Evolutionary conservation across 202 grass and related monocot species (phyloP).

Genomic region (Saccharum hybrid): DNA sequence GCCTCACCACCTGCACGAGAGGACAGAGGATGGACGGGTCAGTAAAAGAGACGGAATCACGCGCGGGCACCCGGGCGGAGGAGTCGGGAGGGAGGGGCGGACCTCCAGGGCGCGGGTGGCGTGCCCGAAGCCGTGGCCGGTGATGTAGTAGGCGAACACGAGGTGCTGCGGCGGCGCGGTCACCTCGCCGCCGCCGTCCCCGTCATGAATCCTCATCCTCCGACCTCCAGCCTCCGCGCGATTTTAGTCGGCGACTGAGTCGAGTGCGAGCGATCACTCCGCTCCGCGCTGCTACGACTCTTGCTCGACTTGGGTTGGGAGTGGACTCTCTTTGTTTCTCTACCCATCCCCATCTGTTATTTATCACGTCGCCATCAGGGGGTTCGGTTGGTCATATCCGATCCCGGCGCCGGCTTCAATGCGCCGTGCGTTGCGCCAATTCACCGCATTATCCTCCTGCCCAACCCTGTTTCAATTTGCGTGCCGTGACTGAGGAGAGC

Average conservation of each 20-base stretch:
- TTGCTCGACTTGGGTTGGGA: not conserved
- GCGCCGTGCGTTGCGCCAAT: no score
- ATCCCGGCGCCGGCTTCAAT: slow-evolving; percentile 6
- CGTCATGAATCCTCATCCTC: slow-evolving; percentile 49
- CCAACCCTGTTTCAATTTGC: not conserved
- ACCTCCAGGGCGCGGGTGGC: slow-evolving; percentile 89
- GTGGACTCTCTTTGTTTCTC: not conserved
- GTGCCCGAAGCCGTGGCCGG: slow-evolving; percentile 95
- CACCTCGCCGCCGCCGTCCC: slow-evolving; percentile 27
- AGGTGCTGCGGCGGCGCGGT: slow-evolving; percentile 51
- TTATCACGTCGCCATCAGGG: not conserved
- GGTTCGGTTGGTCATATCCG: not conserved
- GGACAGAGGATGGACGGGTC: not conserved
- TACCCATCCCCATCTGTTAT: no score
- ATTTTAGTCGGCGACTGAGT: not conserved
- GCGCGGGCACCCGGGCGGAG: not conserved
- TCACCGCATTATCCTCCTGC: not conserved
- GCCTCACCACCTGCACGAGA: slow-evolving; percentile 74
- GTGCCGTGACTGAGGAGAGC: not conserved
- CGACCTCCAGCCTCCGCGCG: not conserved
- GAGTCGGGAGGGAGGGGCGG: not conserved
- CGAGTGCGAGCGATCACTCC: not conserved
- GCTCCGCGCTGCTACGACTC: not conserved
- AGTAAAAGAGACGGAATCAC: not conserved
- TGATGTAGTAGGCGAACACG: slow-evolving; percentile 93